Percentiles rank a stretch among this genome's conserved stretches.
These are phyloP conservation scores for Lachancea cidri DNA, from an alignment of 805 yeast genomes.

Conservation along the genomic window DNA sequence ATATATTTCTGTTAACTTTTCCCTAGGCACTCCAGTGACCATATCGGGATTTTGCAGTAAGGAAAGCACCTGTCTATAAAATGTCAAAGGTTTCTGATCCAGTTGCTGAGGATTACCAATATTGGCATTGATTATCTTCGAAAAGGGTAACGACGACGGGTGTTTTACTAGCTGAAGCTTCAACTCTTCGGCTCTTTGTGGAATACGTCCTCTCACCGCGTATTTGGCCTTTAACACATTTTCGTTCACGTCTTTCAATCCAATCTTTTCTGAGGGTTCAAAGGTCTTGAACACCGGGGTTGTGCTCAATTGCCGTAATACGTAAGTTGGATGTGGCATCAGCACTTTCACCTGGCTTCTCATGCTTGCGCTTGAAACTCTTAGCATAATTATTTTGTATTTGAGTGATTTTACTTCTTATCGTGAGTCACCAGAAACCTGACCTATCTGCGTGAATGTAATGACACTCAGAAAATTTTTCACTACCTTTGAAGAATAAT, in stretches of 20 bases:
- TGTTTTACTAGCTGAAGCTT: constrained; percentile 48
- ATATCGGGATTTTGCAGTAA: constrained; percentile 80
- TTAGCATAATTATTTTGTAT: neutral
- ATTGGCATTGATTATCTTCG: constrained; percentile 77
- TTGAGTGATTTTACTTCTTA: neutral
- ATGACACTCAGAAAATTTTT: neutral
- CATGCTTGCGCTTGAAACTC: neutral
- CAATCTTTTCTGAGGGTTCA: constrained; percentile 34
- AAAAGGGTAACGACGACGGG: constrained; percentile 67
- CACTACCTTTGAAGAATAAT: neutral
- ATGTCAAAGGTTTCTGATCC: constrained; percentile 91
- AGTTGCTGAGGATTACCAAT: constrained; percentile 98
- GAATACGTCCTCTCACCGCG: constrained; percentile 93
- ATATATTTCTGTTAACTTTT: constrained; percentile 22
- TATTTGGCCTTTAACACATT: constrained; percentile 81
- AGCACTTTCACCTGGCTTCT: neutral
- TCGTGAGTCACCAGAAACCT: neutral
- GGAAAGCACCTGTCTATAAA: constrained; percentile 87
- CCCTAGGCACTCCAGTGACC: constrained; percentile 28
- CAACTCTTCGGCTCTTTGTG: constrained; percentile 88
- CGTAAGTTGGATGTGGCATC: constrained; percentile 3
- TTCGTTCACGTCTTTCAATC: constrained; percentile 57
- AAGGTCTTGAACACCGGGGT: neutral
- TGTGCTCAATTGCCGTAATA: constrained; percentile 4
- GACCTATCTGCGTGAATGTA: neutral